These are phyloP conservation scores for Exophiala viscosa DNA, from an alignment of 2,329 filamentous ascomycete species.

Conservation along the genomic window DNA sequence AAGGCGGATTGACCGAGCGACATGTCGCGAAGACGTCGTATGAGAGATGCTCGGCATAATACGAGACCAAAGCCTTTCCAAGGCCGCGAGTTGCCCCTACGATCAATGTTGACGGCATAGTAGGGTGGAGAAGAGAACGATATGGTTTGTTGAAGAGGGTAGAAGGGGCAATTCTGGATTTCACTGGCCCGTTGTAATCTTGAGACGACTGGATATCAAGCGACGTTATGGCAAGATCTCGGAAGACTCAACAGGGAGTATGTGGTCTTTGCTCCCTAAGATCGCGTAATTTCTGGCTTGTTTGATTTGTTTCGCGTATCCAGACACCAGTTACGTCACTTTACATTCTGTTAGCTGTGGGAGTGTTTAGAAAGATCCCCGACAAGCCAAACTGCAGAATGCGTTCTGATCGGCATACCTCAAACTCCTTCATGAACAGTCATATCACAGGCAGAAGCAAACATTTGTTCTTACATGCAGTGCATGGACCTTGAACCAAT, in stretches of 20 bases:
- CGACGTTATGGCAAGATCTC: background rate
- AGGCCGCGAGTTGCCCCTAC: constrained; percentile 67
- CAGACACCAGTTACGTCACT: background rate
- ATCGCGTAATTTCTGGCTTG: background rate
- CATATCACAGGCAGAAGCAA: too few species aligned
- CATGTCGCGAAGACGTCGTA: constrained; percentile 60
- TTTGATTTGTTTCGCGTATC: too few species aligned
- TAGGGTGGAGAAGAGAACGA: background rate
- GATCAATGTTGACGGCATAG: constrained; percentile 47
- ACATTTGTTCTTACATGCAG: too few species aligned
- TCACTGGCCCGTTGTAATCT: background rate
- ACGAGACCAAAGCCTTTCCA: constrained; percentile 58
- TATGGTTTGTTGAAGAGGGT: background rate
- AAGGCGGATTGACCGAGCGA: constrained; percentile 42
- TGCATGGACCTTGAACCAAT: too few species aligned
- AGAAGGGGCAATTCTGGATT: background rate
- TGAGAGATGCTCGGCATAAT: constrained; percentile 50
- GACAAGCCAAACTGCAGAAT: too few species aligned
- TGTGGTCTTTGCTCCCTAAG: background rate
- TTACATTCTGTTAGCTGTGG: too few species aligned
- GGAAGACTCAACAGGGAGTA: background rate
- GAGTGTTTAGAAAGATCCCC: too few species aligned
- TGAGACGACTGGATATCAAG: background rate
- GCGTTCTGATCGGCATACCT: too few species aligned
- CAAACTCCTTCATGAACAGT: too few species aligned